These are phyloP conservation scores for Tritrichomonas foetus DNA, from an alignment of 208 protist species.

Conservation along the genomic window DNA sequence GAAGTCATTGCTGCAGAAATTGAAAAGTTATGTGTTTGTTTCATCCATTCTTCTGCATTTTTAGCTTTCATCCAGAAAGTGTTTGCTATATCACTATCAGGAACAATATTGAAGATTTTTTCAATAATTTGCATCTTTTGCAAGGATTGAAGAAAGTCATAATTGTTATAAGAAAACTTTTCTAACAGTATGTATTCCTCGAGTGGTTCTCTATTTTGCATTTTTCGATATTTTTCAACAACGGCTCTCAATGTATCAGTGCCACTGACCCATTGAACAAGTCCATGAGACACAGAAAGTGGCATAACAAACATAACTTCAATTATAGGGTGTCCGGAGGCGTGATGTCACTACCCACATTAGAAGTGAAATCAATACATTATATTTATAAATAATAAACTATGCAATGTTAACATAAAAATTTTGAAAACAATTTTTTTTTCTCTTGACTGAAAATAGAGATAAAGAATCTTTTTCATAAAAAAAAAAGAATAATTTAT, in stretches of 20 bases:
- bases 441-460: too few species aligned
- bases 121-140: neutral
- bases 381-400: too few species aligned
- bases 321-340: too few species aligned
- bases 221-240: neutral
- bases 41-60: neutral
- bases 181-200: neutral
- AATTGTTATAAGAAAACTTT: neutral
- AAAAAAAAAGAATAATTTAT: too few species aligned
- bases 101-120: neutral
- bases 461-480: too few species aligned
- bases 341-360: too few species aligned
- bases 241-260: neutral
- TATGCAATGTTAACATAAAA: too few species aligned
- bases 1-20: neutral
- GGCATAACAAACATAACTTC: neutral
- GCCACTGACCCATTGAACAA: constrained; percentile 18
- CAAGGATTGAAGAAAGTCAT: neutral
- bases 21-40: neutral
- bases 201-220: neutral
- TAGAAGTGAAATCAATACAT: too few species aligned
- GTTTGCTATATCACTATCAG: neutral
- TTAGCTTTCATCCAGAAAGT: neutral
- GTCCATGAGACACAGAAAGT: neutral
- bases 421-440: too few species aligned